A percentile compares a stretch with the other conserved stretches of the same genome.
Evolutionary conservation across 768 basidiomycete genomes (phyloP).

Genomic region (Vararia minispora): DNA sequence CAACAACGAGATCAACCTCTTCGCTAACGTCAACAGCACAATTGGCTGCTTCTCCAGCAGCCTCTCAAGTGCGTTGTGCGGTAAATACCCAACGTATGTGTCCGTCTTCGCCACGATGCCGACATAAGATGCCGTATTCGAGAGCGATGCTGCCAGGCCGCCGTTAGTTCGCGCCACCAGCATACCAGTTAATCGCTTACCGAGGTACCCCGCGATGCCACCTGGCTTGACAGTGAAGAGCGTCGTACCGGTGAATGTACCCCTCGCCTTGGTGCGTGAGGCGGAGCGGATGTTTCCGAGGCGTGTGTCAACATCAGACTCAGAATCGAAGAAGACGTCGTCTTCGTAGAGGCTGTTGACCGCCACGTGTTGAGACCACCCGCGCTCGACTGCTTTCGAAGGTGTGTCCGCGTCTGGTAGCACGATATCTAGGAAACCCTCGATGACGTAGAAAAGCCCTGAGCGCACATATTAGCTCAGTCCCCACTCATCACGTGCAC

Average conservation of each 20-base stretch:
- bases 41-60: slow-evolving; percentile 92
- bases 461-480: neutral
- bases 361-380: no score
- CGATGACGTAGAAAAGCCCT: slow-evolving; percentile 91
- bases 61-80: slow-evolving; percentile 77
- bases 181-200: slow-evolving; percentile 33
- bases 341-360: no score
- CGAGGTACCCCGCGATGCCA: slow-evolving; percentile 94
- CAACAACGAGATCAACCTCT: slow-evolving; percentile 88
- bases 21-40: slow-evolving; percentile 89
- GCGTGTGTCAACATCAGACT: no score
- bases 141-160: slow-evolving; percentile 58
- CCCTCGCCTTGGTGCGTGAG: no score
- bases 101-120: slow-evolving; percentile 97
- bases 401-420: no score
- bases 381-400: no score
- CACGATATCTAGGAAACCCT: slow-evolving; percentile 90
- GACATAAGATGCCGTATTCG: slow-evolving; percentile 88
- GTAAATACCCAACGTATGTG: slow-evolving; percentile 94
- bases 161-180: no score
- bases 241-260: no score
- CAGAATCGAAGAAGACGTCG: no score
- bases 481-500: no score
- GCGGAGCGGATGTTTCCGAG: no score
- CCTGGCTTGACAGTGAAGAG: slow-evolving; percentile 95